Evolutionary conservation across 306 rosid species (phyloP).

Genomic region (Fragaria iinumae): DNA sequence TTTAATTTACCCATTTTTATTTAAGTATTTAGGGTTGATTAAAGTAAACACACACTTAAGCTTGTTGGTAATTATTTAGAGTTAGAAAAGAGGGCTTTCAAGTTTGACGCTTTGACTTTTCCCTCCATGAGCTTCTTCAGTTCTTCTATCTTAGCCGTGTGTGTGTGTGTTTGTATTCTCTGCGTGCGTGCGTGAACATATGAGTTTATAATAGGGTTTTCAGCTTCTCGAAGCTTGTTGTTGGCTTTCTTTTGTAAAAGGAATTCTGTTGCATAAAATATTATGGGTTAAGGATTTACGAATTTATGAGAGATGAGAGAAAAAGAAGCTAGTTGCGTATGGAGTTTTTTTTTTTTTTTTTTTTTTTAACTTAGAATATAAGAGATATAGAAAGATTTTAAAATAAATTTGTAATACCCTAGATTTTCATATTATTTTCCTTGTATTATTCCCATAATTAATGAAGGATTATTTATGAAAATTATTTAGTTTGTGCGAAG

Average conservation of each 20-base stretch:
- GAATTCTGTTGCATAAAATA: not conserved
- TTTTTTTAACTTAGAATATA: not conserved
- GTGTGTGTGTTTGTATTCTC: not conserved
- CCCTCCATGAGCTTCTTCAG: not conserved
- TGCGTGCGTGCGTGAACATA: not conserved
- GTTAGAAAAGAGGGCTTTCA: conserved; percentile 33
- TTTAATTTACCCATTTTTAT: not conserved
- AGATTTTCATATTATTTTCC: too few relatives aligned
- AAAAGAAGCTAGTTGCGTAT: too few relatives aligned
- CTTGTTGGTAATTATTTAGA: conserved; percentile 33
- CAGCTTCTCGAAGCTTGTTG: conserved; percentile 10
- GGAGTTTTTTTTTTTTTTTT: not conserved
- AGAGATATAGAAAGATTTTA: not conserved
- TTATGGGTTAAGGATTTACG: not conserved
- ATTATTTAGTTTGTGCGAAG: too few relatives aligned
- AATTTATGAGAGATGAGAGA: not conserved
- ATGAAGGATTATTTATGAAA: too few relatives aligned
- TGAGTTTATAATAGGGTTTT: conserved; percentile 4
- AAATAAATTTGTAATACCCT: too few relatives aligned
- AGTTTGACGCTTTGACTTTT: conserved; percentile 79
- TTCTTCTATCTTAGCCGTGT: not conserved
- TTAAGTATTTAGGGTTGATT: conserved; percentile 4
- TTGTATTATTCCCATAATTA: too few relatives aligned
- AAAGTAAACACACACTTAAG: conserved; percentile 23
- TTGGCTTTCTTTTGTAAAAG: not conserved